Evolutionary conservation across 164 flowering plant species (phyloP).

Genomic region (Chimonanthus salicifolius): DNA sequence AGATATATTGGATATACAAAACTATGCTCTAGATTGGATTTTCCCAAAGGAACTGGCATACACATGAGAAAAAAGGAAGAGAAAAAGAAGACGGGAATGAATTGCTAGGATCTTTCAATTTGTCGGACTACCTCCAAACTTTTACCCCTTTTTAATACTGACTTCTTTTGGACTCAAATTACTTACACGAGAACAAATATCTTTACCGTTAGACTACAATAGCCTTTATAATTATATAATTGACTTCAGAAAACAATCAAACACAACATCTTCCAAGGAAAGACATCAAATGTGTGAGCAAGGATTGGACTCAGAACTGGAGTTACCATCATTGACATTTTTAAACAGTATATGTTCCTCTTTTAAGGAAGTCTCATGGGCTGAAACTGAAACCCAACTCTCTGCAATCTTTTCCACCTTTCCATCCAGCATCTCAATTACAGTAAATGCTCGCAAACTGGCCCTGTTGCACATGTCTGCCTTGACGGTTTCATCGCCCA

Average conservation of each 20-base stretch:
- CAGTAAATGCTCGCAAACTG: constrained; percentile 59
- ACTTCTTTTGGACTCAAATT: too few species aligned
- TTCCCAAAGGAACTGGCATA: too few species aligned
- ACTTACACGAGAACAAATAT: too few species aligned
- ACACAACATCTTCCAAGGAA: neutral
- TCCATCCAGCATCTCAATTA: constrained; percentile 55
- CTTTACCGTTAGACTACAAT: too few species aligned
- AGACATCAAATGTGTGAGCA: neutral
- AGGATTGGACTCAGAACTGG: neutral
- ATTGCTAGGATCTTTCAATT: neutral
- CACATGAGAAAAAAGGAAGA: too few species aligned
- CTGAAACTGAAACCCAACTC: constrained; percentile 74
- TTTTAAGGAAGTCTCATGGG: too few species aligned
- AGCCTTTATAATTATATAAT: too few species aligned
- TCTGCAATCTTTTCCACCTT: constrained; percentile 51
- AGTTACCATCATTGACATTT: neutral
- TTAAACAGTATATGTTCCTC: neutral
- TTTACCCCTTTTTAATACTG: too few species aligned
- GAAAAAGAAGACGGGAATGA: neutral
- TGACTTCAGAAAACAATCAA: too few species aligned
- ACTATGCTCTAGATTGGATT: too few species aligned
- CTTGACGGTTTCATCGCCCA: constrained; percentile 4
- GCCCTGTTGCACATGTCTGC: constrained; percentile 16
- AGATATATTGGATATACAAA: too few species aligned
- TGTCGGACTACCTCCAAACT: too few species aligned